Percentiles rank a stretch among this genome's conserved stretches.
phyloP scores from a whole-genome alignment of 2,329 filamentous ascomycete genomes.

The Alternaria sp. region DNA sequence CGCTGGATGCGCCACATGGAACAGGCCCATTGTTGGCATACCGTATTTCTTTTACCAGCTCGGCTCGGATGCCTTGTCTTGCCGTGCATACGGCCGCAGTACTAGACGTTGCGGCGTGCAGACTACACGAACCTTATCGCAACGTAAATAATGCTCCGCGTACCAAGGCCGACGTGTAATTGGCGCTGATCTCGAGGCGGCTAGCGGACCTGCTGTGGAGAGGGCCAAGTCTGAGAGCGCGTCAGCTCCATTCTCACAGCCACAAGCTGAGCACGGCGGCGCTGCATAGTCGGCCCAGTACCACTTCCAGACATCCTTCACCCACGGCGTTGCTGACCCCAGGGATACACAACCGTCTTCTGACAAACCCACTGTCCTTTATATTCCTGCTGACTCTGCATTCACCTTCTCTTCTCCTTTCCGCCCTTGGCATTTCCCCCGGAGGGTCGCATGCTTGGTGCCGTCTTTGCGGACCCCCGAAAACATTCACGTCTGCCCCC shows the following conservation, averaged over 20 bases:
- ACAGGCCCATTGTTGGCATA: slow-evolving; percentile 1
- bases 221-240: slow-evolving; percentile 22
- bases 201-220: slow-evolving; percentile 22
- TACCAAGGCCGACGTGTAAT: slow-evolving; percentile 7
- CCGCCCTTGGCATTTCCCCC: slow-evolving; percentile 35
- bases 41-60: neutral
- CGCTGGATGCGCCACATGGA: slow-evolving; percentile 12
- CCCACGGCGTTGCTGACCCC: slow-evolving; percentile 24
- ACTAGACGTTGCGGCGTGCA: slow-evolving; percentile 7
- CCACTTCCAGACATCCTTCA: slow-evolving; percentile 15
- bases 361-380: slow-evolving; percentile 19
- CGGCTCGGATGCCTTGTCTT: slow-evolving; percentile 2
- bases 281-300: slow-evolving; percentile 2
- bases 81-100: neutral
- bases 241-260: slow-evolving; percentile 24
- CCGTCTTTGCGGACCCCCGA: slow-evolving; percentile 24
- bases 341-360: slow-evolving; percentile 11
- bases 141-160: slow-evolving; percentile 9
- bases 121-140: slow-evolving; percentile 7
- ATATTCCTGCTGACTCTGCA: slow-evolving; percentile 13
- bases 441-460: slow-evolving; percentile 39
- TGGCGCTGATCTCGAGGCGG: slow-evolving; percentile 21
- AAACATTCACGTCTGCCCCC: slow-evolving; percentile 1
- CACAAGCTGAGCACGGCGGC: slow-evolving; percentile 16
- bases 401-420: slow-evolving; percentile 23